Evolutionary conservation across 2,329 filamentous ascomycete species (phyloP).

Genomic region (Paracoccidioides lutzii): DNA sequence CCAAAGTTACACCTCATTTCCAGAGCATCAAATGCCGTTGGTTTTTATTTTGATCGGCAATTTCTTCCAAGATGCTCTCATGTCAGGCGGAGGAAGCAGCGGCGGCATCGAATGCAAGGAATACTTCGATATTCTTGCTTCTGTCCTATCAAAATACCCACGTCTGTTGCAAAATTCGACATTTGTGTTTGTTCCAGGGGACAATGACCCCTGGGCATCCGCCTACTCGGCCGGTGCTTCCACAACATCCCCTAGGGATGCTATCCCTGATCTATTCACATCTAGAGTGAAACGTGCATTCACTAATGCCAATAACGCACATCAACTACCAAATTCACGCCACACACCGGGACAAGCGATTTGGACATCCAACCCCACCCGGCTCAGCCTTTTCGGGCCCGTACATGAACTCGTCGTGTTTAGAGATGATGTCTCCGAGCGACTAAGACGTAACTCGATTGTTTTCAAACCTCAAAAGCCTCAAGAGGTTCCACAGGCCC

Average conservation of each 20-base stretch:
- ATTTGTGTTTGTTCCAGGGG: conserved; percentile 87
- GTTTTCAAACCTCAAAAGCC: conserved; percentile 42
- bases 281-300: conserved; percentile 73
- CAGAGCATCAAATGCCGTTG: conserved; percentile 54
- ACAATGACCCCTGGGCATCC: conserved; percentile 95
- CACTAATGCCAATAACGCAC: conserved; percentile 58
- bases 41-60: conserved; percentile 76
- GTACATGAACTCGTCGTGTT: conserved; percentile 78
- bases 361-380: conserved; percentile 79
- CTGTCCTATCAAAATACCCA: conserved; percentile 70
- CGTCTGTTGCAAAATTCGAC: conserved; percentile 63
- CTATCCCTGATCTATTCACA: conserved; percentile 80
- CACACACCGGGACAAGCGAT: conserved; percentile 54
- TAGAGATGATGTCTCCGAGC: conserved; percentile 70
- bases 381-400: conserved; percentile 74
- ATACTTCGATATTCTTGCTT: conserved; percentile 78
- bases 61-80: conserved; percentile 50
- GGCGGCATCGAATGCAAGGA: conserved; percentile 96
- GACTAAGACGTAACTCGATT: conserved; percentile 65
- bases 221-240: conserved; percentile 48
- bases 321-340: conserved; percentile 29
- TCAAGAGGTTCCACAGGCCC: conserved; percentile 11
- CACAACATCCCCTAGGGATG: conserved; percentile 34
- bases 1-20: conserved; percentile 54
- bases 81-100: conserved; percentile 56